Base-by-base conservation (phyloP, 2,329 filamentous ascomycete species). In the Phaeosphaeriaceae sp. region DNA sequence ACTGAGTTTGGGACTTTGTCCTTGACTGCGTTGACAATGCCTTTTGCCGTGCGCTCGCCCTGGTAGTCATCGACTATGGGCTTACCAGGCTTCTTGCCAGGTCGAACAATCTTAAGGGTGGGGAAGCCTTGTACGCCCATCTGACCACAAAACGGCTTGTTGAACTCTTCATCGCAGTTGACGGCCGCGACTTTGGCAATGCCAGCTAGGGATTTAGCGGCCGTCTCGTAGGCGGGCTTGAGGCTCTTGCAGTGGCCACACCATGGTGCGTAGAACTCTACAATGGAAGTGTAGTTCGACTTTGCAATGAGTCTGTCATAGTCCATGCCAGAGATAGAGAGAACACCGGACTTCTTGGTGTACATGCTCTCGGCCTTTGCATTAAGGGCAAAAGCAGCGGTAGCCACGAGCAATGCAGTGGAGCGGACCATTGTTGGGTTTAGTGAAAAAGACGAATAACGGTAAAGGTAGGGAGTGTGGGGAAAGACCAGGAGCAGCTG, bases 191-290 rank as follows among this genome's bases (percentile, higher is more conserved):
- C 93, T 67, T 96, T 95, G 64, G 92, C 94, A 12, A 97, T 82
- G 12, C 94, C 94, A n/a, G 88, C 84, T 50, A 99, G 87, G 64
- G 87, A 91, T 66, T 88, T 89, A 63, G 94, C 94, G 2, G 87
- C 92, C 75, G 96, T 96, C 75, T 97, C 93, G 76, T 94, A 99
- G 36, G 90, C 90, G 3, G 92, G 93, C 77, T 97, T 92, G 67
- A 99, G 87, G 76, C 89, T 97, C 77, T 96, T 84, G 79, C 94
- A 99, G 77, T 97, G 94, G 34, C 93, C 94, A 68, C 94, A 97
- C 93, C 93, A 97, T 18, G 93, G 93, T 7, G 93, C 93, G 69
- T 96, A 97, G 82, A 97, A 97, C 73, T 76, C 74, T 49, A 75
- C 67, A 48, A 75, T 75, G 70, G 92, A 92, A 34, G 92, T 95